These are phyloP conservation scores for Casuarina cunninghamiana DNA, from an alignment of 306 rosid species.

Conservation along the genomic window DNA sequence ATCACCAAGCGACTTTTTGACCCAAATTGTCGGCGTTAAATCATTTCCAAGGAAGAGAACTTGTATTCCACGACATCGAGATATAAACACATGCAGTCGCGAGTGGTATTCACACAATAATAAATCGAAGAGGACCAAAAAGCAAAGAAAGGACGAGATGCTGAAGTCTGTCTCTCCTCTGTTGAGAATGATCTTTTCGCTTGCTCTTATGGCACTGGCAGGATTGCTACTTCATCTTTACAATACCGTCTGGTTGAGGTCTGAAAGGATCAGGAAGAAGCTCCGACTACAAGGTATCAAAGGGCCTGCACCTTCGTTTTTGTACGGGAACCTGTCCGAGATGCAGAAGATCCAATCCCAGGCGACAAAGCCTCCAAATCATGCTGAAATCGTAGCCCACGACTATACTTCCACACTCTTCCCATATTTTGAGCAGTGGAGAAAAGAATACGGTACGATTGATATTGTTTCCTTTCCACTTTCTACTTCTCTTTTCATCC, in stretches of 20 bases:
- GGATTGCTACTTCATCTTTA: constrained; percentile 40
- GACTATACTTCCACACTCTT: constrained; percentile 81
- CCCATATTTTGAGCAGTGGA: constrained; percentile 86
- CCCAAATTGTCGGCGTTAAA: background rate
- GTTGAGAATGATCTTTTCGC: constrained; percentile 32
- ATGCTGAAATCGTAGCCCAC: constrained; percentile 54
- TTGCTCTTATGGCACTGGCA: constrained; percentile 34
- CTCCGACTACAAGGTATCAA: constrained; percentile 63
- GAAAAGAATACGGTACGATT: constrained; percentile 73
- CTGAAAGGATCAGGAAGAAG: constrained; percentile 55
- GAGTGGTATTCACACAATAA: background rate
- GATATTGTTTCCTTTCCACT: background rate
- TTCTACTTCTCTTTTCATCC: background rate
- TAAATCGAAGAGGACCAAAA: background rate
- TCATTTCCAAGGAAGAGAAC: too few relatives aligned
- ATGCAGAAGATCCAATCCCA: constrained; percentile 68
- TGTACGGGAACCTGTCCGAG: constrained; percentile 69
- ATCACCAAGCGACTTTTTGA: background rate
- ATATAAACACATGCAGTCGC: background rate
- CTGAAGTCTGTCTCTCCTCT: constrained; percentile 25
- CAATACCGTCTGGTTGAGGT: constrained; percentile 44
- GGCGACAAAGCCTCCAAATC: constrained; percentile 23
- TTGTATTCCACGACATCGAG: background rate
- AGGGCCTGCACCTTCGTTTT: constrained; percentile 75
- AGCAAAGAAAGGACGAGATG: constrained; percentile 10